phyloP scores from a whole-genome alignment of 2,329 filamentous ascomycete genomes.

The Graphilbum ipis-grandicollis region DNA sequence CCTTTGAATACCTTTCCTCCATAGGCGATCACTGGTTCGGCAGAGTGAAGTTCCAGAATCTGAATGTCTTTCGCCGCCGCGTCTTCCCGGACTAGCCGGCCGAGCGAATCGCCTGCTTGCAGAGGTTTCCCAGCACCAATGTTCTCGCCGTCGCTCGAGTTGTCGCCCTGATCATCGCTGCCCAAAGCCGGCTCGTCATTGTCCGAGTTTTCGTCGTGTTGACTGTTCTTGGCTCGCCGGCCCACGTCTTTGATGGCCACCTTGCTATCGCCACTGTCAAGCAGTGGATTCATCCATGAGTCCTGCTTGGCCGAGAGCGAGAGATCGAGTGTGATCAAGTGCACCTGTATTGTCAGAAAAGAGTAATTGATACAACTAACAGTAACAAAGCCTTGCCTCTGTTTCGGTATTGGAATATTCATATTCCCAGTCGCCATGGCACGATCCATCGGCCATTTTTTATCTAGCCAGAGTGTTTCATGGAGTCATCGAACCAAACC shows the following conservation, averaged over 20 bases:
- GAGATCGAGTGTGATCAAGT: slow-evolving; percentile 46
- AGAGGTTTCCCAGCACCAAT: neutral
- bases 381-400: too few species aligned
- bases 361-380: too few species aligned
- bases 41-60: slow-evolving; percentile 65
- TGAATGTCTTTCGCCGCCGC: slow-evolving; percentile 39
- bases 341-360: slow-evolving; percentile 28
- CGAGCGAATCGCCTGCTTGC: slow-evolving; percentile 6
- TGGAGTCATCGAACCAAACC: too few species aligned
- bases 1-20: slow-evolving; percentile 63
- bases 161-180: slow-evolving; percentile 10
- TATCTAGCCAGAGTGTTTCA: neutral
- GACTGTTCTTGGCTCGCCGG: slow-evolving; percentile 9
- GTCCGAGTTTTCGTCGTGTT: too few species aligned
- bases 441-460: slow-evolving; percentile 16
- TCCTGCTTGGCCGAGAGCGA: too few species aligned
- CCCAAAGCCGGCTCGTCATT: too few species aligned
- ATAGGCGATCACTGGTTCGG: slow-evolving; percentile 64
- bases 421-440: slow-evolving; percentile 49
- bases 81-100: neutral
- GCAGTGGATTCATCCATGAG: slow-evolving; percentile 18
- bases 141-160: slow-evolving; percentile 12
- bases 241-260: too few species aligned
- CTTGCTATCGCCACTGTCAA: slow-evolving; percentile 5
- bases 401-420: slow-evolving; percentile 48